Evolutionary conservation across 805 yeast species (phyloP), one percentile per base, ranked within the genome.

Genomic region (Candida vartiovaarae): DNA sequence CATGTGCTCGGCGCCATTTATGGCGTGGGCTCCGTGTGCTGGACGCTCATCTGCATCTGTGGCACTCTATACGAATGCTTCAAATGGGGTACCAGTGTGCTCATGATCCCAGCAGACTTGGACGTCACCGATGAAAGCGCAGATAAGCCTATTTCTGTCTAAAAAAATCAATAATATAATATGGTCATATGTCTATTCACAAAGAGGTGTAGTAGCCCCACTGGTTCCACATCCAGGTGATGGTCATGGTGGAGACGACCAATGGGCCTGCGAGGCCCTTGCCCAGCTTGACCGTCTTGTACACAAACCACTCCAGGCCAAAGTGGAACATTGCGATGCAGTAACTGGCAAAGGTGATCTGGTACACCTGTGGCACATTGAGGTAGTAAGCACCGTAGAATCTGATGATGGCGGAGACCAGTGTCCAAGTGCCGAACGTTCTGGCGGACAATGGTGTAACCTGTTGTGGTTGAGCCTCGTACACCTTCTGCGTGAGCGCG

Each of bases 371-470:
- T 25, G 78, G 78, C 53, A 81, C 80, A 43, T 70, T 69, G 45
- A 85, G 68, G 59, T 84, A 70, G 65, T 83, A 84, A 10, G 98
- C 95, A 44, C 95, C 96, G 62, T 85, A 88, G 51, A 82, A 73
- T 60, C 99, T 78, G 39, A 93, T 82, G 29, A 91, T 71, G 2
- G 95, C 77, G 3, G 96, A 81, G 54, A 90, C 74, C 34, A 90
- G 70, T 0, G 99, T 93, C 99, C 99, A 93, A 1, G 99, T 93
- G 31, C 99, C 99, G 63, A 93, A 93, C 0, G 99, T 91, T 56
- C 99, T 77, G n/a, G 96, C 96, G 54, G 93, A 80, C 52, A 93
- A 70, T 10, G 67, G 63, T 1, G 80, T 76, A 26, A 82, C 83
- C 60, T 84, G 76, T 6, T 59, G 51, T 11, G 90, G 88, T 38